Percentiles rank a stretch among this genome's conserved stretches.
Conservation (phyloP, 1,284 basidiomycete species). For the Sporisorium exsertum region DNA sequence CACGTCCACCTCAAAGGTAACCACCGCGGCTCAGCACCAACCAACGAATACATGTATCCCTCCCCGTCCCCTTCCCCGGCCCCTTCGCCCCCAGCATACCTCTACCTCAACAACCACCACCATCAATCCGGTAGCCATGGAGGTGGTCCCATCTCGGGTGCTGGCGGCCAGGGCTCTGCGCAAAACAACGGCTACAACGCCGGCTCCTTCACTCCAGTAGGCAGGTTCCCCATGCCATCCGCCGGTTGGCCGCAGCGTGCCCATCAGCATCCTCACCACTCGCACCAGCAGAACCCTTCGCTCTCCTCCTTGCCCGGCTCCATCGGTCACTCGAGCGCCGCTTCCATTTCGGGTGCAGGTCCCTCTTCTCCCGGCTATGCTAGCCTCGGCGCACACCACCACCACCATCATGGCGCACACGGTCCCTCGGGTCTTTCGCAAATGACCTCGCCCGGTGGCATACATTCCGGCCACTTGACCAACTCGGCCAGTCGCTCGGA, state of each 20-base stretch:
- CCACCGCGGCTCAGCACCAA: slow-evolving; percentile 12
- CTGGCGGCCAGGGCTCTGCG: slow-evolving; percentile 28
- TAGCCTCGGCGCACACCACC: slow-evolving; percentile 43
- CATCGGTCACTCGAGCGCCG: slow-evolving; percentile 49
- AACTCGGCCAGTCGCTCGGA: slow-evolving; percentile 33
- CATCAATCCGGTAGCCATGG: slow-evolving; percentile 48
- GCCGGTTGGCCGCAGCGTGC: slow-evolving; percentile 41
- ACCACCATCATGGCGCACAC: slow-evolving; percentile 49
- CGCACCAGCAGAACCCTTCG: slow-evolving; percentile 63
- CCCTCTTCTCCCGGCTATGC: slow-evolving; percentile 61
- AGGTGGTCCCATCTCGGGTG: slow-evolving; percentile 42
- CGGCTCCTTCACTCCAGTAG: slow-evolving; percentile 45
- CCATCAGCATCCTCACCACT: slow-evolving; percentile 51
- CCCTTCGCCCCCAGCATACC: slow-evolving; percentile 63
- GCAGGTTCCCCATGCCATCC: slow-evolving; percentile 49
- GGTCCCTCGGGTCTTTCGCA: slow-evolving; percentile 54
- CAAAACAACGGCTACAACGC: slow-evolving; percentile 41
- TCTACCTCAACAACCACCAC: slow-evolving; percentile 60
- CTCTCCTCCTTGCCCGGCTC: slow-evolving; percentile 61
- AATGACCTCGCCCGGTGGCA: slow-evolving; percentile 53
- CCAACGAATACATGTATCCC: slow-evolving; percentile 58
- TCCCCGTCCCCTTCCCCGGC: slow-evolving; percentile 63
- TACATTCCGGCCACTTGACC: slow-evolving; percentile 50
- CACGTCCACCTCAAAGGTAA: slow-evolving; percentile 10
- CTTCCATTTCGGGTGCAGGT: slow-evolving; percentile 40